Evolutionary conservation across 306 rosid genomes (phyloP), one percentile per base, ranked within the genome.

Genomic region (Ochetophila trinervis): DNA sequence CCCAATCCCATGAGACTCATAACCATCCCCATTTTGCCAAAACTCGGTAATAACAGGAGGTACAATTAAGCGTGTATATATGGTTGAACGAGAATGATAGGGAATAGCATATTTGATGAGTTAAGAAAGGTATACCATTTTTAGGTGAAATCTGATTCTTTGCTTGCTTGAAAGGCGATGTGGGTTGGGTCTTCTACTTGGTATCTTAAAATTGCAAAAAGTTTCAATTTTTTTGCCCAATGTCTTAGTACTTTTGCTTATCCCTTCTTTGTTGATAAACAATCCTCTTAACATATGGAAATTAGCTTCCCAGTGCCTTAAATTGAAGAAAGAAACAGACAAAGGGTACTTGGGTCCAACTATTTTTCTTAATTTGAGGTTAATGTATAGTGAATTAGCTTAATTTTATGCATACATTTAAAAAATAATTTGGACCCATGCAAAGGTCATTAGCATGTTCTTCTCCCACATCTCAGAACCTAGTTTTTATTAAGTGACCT

Each of bases 1-100:
- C 67, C 79, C 88, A 80, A 27, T 56, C 67, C 79, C 88, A 82
- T 67, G 45, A 60, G 52, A 64, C 93, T 80, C 90, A 63, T 74
- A 15, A 74, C 0, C 66, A 69, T 7, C 18, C 90, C 96, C 90
- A 88, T 82, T 51, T n/a, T 67, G 45, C n/a, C 57, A 53, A 47
- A 71, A 18, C 16, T 3, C 4, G 7, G 42, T 42, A 44, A 37
- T 12, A 32, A 19, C 21, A 23, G 49, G 10, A 37, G 23, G 17
- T 65, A 50, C 60, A 59, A 62, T 55, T 30, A 66, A 23, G 22
- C 65, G 8, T 8, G 60, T 18, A 27, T 55, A 32, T 57, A 13
- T 47, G 10, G 10, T 17, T 40, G 40, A 40, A 63, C 49, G 63
- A 53, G 20, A 42, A 7, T 70, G 50, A 22, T 53, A 60, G 59